Evolutionary conservation across 2,329 filamentous ascomycete genomes (phyloP).

Genomic region (Fusarium citri): DNA sequence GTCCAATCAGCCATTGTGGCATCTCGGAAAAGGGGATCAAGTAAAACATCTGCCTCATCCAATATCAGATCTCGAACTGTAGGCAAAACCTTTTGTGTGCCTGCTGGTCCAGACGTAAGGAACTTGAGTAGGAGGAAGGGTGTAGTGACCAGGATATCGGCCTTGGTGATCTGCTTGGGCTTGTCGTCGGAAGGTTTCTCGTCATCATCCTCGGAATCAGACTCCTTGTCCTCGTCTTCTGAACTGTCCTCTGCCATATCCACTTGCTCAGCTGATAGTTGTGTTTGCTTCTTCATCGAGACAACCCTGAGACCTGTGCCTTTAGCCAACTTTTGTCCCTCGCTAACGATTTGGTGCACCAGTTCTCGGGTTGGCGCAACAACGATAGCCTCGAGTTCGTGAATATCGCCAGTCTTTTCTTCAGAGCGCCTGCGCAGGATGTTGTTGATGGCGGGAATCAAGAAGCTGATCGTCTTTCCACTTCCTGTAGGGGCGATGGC

Average conservation of each 20-base stretch:
- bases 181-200: slow-evolving; percentile 40
- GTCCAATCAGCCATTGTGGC: slow-evolving; percentile 89
- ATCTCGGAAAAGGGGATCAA: slow-evolving; percentile 89
- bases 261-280: slow-evolving; percentile 64
- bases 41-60: slow-evolving; percentile 94
- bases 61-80: slow-evolving; percentile 80
- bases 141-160: slow-evolving; percentile 57
- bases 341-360: slow-evolving; percentile 82
- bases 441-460: slow-evolving; percentile 86
- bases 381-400: slow-evolving; percentile 74
- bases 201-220: slow-evolving; percentile 52
- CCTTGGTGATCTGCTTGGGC: slow-evolving; percentile 49
- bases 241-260: slow-evolving; percentile 55
- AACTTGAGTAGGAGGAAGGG: slow-evolving; percentile 78
- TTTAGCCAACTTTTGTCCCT: slow-evolving; percentile 82
- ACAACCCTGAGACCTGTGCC: slow-evolving; percentile 84
- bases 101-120: slow-evolving; percentile 61
- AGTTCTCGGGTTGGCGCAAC: slow-evolving; percentile 84
- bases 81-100: slow-evolving; percentile 65
- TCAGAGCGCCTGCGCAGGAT: slow-evolving; percentile 70
- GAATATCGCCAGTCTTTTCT: slow-evolving; percentile 53
- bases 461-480: slow-evolving; percentile 93
- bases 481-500: slow-evolving; percentile 95
- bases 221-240: slow-evolving; percentile 54
- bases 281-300: slow-evolving; percentile 88